Conservation (phyloP, 2,329 filamentous ascomycete genomes). For the Calonectria fujianensis region DNA sequence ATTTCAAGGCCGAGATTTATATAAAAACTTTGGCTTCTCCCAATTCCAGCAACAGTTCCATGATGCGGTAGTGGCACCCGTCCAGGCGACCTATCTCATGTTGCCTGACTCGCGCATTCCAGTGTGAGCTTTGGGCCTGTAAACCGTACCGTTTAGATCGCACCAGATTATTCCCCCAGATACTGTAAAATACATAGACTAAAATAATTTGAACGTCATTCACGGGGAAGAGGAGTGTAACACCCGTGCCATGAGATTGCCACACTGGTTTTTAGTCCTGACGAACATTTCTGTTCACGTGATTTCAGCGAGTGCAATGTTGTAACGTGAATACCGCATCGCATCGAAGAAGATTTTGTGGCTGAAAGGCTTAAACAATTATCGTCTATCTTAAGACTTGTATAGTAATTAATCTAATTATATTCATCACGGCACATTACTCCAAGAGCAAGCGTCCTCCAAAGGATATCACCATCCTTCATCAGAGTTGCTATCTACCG, state of each 20-base stretch:
- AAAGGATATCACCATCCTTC: not conserved
- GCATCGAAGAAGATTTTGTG: not conserved
- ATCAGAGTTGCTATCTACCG: not conserved
- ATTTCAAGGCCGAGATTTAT: slow-evolving; percentile 20
- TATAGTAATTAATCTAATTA: not conserved
- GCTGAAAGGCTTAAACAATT: not conserved
- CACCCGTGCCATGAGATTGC: not conserved
- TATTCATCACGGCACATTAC: not conserved
- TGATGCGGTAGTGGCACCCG: slow-evolving; percentile 28
- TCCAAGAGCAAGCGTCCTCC: not conserved
- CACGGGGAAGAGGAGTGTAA: not conserved
- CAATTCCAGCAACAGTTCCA: slow-evolving; percentile 30
- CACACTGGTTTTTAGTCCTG: not conserved
- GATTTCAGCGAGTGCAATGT: not conserved
- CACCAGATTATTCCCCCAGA: not conserved
- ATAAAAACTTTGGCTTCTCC: slow-evolving; percentile 17
- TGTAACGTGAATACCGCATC: not conserved
- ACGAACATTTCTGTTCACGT: not conserved
- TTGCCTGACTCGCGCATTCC: slow-evolving; percentile 6
- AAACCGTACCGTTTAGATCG: not conserved
- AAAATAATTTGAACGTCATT: not conserved
- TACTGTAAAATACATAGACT: not conserved
- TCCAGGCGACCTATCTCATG: slow-evolving; percentile 25
- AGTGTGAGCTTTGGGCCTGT: not conserved
- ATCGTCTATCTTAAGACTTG: not conserved